Evolutionary conservation across 805 yeast species (phyloP).

Genomic region (Ogataea minuta): DNA sequence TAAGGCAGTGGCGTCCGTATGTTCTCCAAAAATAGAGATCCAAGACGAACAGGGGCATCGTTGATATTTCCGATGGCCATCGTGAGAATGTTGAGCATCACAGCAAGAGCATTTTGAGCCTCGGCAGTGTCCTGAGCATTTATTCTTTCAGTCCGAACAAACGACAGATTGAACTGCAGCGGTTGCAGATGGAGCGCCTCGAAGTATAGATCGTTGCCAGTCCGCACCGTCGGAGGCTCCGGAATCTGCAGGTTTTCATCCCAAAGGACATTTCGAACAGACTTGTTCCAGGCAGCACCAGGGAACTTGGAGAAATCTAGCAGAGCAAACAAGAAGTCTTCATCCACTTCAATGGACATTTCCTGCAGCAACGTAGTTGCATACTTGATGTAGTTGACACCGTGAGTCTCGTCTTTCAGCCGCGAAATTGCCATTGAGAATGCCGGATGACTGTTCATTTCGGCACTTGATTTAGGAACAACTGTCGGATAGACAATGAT

Average conservation of each 20-base stretch:
- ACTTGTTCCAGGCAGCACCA: conserved; percentile 70
- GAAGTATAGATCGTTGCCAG: conserved; percentile 74
- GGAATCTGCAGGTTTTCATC: conserved; percentile 67
- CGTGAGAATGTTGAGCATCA: conserved; percentile 79
- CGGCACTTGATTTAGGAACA: conserved; percentile 78
- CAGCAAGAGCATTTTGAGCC: conserved; percentile 65
- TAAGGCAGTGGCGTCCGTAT: conserved; percentile 81
- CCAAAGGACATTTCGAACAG: conserved; percentile 44
- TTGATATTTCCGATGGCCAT: conserved; percentile 97
- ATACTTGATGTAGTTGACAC: conserved; percentile 85
- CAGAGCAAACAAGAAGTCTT: conserved; percentile 81
- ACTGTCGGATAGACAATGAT: conserved; percentile 87
- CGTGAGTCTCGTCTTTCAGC: conserved; percentile 86
- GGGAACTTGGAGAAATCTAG: conserved; percentile 79
- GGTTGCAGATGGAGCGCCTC: conserved; percentile 94
- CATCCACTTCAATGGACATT: conserved; percentile 89
- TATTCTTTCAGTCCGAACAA: conserved; percentile 81
- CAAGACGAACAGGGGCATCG: conserved; percentile 91
- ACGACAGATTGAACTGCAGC: conserved; percentile 80
- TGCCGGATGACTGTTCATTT: conserved; percentile 86
- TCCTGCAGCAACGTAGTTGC: conserved; percentile 90
- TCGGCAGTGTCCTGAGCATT: conserved; percentile 57
- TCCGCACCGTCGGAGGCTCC: conserved; percentile 54
- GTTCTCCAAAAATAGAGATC: conserved; percentile 85
- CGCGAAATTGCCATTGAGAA: conserved; percentile 81